Base-by-base conservation (phyloP, 2,329 filamentous ascomycete genomes). In the Pseudonectria buxi region DNA sequence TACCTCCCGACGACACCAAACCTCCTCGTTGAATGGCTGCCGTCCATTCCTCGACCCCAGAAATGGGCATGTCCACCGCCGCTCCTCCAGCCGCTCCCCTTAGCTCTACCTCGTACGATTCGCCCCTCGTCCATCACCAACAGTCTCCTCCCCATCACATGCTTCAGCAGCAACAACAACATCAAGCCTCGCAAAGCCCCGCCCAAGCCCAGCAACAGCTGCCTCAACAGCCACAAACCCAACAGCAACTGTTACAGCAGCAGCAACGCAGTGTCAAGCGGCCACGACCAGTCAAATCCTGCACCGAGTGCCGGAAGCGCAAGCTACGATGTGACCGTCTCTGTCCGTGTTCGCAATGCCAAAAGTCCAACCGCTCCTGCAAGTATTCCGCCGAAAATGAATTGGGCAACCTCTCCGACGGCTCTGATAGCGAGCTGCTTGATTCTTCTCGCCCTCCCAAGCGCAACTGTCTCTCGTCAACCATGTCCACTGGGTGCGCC, bases 331-430 rank as follows among this genome's bases (percentile, higher is more conserved):
- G 74, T 54, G 72, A 78, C 51, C 66, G 74, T 29, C 60, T 67
- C n/a, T 61, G 64, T 28, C 72, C 72, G 4, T 78, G 74, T 47
- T 71, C 70, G 6, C 73, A 77, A 51, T 78, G 74, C 50, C 69
- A 72, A 33, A 75, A 73, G 51, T 72, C 71, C n/a, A 67, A 64
- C 44, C 69, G 72, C 25, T 49, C 56, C 26, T 77, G 73, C 57
- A 69, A 62, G 45, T 77, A 76, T 45, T 61, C 69, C 15, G 62
- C 69, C 14, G 68, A 72, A 37, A 64, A 69, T 24, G 68, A 71
- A 35, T 60, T 58, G 7, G 61, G 61, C 24, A 67, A 65, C 45
- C 51, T 67, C 10, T 74, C 71, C 4, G 72, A 74, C 32, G 65
- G 53, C n/a, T 72, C 68, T 14, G 69, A 72, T 31, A 53, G 41